Evolutionary conservation across 306 rosid genomes (phyloP), one percentile per base, ranked within the genome.

Genomic region (Prunus mongolica): DNA sequence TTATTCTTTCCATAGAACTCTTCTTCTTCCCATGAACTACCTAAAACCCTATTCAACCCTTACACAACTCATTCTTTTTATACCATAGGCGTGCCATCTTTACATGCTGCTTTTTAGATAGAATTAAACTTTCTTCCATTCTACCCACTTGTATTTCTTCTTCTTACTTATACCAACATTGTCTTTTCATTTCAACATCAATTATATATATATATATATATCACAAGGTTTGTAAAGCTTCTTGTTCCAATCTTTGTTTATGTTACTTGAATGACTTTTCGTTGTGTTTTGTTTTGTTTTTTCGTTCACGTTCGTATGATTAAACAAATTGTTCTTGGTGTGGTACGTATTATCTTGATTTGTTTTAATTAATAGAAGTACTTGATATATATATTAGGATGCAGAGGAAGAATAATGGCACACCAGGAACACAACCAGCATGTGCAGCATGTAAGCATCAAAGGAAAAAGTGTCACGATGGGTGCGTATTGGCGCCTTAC

Each of bases 381-480:
- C 2, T 25, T 2, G 24, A 19, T 66, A 24, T 65, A 52, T 67
- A 76, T 57, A 2, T 5, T 49, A 62, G 85, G 58, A 93, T 91
- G 98, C 91, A 89, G 76, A 82, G 85, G 83, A 79, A 73, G 57
- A 82, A 10, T 2, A 74, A 58, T 1, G 74, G 50, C 28, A 28
- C 78, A 25, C n/a, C 76, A 60, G 86, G 83, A 19, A 30, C 82
- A 22, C 82, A 86, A 54, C 79, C 84, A 16, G 98, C 97, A 9
- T 92, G 97, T 20, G 93, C 98, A 18, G 92, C 97, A 38, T 94
- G 96, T 83, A 92, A 92, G 69, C 96, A 94, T 47, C 96, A 94
- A 49, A 86, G 98, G 57, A 92, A 94, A 76, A 94, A 84, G 71
- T 92, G 98, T 77, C 80, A 75, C 14, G 86, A 82, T 47, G 79